These are phyloP conservation scores for Drechslera avenae DNA, from an alignment of 2,329 filamentous ascomycete genomes.

Conservation along the genomic window DNA sequence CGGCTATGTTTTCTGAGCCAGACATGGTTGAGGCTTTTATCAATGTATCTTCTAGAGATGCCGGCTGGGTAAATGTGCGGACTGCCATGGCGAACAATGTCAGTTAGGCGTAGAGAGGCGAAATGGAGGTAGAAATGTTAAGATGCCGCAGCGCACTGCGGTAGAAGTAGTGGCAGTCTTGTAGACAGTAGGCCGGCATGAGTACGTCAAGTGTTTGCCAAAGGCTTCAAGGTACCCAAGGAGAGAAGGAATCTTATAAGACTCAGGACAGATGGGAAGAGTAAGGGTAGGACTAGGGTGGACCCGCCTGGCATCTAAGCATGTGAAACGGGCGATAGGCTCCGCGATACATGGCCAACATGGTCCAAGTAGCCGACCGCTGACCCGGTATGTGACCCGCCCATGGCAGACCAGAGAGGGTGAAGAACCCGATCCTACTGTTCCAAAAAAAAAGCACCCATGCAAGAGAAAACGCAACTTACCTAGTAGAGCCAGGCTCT, in stretches of 20 bases:
- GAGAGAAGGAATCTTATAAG: slow-evolving; percentile 36
- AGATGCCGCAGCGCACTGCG: slow-evolving; percentile 86
- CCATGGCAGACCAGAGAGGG: slow-evolving; percentile 30
- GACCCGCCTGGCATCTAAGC: slow-evolving; percentile 26
- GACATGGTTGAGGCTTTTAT: slow-evolving; percentile 50
- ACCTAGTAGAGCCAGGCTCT: slow-evolving; percentile 34
- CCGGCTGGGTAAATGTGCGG: slow-evolving; percentile 72
- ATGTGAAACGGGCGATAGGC: slow-evolving; percentile 44
- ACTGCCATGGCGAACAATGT: slow-evolving; percentile 66
- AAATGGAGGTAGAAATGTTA: slow-evolving; percentile 79
- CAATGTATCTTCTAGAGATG: slow-evolving; percentile 73
- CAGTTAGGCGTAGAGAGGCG: slow-evolving; percentile 71
- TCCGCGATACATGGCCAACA: slow-evolving; percentile 35
- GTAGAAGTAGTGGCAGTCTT: slow-evolving; percentile 94
- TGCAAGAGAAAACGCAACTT: slow-evolving; percentile 36
- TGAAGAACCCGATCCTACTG: slow-evolving; percentile 31
- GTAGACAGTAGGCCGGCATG: slow-evolving; percentile 81
- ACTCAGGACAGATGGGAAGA: slow-evolving; percentile 43
- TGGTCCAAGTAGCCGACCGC: slow-evolving; percentile 36
- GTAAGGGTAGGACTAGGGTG: slow-evolving; percentile 26
- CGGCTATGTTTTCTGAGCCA: slow-evolving; percentile 45
- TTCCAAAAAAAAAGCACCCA: slow-evolving; percentile 16
- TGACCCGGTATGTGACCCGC: slow-evolving; percentile 42
- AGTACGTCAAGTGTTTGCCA: slow-evolving; percentile 26
- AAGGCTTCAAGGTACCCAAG: slow-evolving; percentile 15